These are phyloP conservation scores for Hypoxylon perforatum DNA, from an alignment of 495 filamentous ascomycete species.

Conservation along the genomic window DNA sequence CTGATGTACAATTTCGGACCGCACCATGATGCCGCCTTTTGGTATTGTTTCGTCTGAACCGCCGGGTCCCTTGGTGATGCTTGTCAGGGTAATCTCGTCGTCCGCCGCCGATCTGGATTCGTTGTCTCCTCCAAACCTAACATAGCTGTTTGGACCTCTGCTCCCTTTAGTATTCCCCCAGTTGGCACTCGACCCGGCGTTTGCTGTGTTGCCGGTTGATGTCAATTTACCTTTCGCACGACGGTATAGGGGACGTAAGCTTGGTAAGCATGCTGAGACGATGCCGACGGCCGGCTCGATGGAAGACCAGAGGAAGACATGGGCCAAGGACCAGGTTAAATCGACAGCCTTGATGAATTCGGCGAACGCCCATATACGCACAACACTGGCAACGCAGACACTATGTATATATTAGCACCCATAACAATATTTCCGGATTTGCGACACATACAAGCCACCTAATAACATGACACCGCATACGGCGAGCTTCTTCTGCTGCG, in stretches of 20 bases:
- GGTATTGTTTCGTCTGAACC: conserved; percentile 23
- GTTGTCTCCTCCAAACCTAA: conserved; percentile 30
- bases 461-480: conserved; percentile 55
- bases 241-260: conserved; percentile 51
- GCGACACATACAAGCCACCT: conserved; percentile 50
- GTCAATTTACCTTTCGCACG: conserved; percentile 29
- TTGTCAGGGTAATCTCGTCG: conserved; percentile 33
- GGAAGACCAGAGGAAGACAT: conserved; percentile 57
- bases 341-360: conserved; percentile 48
- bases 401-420: conserved; percentile 20
- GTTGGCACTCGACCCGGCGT: conserved; percentile 26
- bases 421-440: not conserved
- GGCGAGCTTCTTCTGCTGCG: conserved; percentile 49
- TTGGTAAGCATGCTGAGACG: conserved; percentile 56
- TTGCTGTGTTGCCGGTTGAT: conserved; percentile 11
- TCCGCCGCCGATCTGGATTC: conserved; percentile 13
- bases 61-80: conserved; percentile 20
- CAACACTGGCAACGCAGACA: conserved; percentile 54
- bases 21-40: conserved; percentile 34
- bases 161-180: conserved; percentile 28
- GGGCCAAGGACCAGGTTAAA: conserved; percentile 53
- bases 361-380: conserved; percentile 54
- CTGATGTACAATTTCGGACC: conserved; percentile 27
- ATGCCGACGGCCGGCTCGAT: conserved; percentile 57
- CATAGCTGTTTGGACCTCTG: conserved; percentile 30